Evolutionary conservation across 352 stramenopile genomes (phyloP), one percentile per base, ranked within the genome.

Genomic region (Phytopythium vexans): DNA sequence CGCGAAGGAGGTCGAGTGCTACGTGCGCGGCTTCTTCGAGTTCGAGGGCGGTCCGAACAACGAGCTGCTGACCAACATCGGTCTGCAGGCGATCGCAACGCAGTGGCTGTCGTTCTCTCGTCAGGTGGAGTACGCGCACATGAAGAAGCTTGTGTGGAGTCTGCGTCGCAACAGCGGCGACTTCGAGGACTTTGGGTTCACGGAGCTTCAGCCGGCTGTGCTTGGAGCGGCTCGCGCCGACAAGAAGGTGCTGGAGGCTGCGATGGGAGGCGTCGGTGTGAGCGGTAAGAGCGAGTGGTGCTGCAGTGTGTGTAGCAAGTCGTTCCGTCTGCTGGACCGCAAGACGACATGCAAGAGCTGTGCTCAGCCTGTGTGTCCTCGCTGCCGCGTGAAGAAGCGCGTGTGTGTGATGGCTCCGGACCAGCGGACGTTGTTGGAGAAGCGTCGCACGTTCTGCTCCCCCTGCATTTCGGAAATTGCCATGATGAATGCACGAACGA

Each of bases 121-220:
- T 4, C 65, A 66, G 31, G 58, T 74, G 8, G 62, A 77, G 33
- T 73, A 56, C 39, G 68, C 68, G 12, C 68, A 74, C 47, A 77
- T 74, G 66, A 77, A 74, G 54, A 77, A 77, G 45, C 58, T 77
- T 12, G 52, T 70, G 39, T 74, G 68, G 65, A 68, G 65, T 5
- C 36, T 69, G 36, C 35, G 49, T 8, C 35, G 45, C 21, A 55
- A 58, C 14, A 51, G 32, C 10, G 57, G 48, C 31, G 49, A 59
- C 43, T 33, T 11, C 1, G 53, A 55, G 3, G 43, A 62, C 27
- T 58, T 58, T 11, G 32, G n/a, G n/a, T n/a, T n/a, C n/a, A n/a
- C n/a, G n/a, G n/a, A n/a, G n/a, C n/a, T n/a, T n/a, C n/a, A n/a
- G n/a, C n/a, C n/a, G n/a, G n/a, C n/a, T n/a, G n/a, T 42, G 14